phyloP scores from a whole-genome alignment of 768 basidiomycete genomes.

The Leccinum pellstonianum region DNA sequence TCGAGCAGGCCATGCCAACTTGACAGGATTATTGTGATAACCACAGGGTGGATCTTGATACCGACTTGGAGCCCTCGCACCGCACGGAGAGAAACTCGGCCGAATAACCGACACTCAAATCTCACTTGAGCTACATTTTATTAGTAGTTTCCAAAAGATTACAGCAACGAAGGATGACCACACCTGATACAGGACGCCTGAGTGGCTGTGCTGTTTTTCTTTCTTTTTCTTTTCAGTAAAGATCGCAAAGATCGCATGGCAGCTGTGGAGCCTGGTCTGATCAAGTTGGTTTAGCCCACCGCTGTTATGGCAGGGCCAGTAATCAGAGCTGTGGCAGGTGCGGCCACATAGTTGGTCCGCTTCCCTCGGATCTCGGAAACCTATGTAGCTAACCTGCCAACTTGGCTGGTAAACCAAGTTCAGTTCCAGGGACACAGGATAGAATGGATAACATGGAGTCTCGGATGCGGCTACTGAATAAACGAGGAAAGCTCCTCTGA shows the following conservation, averaged over 20 bases:
- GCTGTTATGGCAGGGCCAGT: background rate
- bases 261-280: background rate
- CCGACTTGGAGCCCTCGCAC: background rate
- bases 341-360: background rate
- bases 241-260: background rate
- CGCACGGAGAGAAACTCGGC: background rate
- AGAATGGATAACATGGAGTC: background rate
- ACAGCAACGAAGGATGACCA: background rate
- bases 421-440: constrained; percentile 8
- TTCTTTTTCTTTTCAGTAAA: no score
- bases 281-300: background rate
- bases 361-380: background rate
- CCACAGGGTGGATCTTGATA: constrained; percentile 23
- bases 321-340: background rate
- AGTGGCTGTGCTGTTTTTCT: background rate
- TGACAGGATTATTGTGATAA: background rate
- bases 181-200: background rate
- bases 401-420: background rate
- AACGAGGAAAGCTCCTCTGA: constrained; percentile 21
- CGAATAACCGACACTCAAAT: background rate
- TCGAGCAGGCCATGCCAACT: constrained; percentile 1
- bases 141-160: background rate
- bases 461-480: constrained; percentile 16
- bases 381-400: background rate
- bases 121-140: background rate